Percentiles rank a stretch among this genome's conserved stretches.
Conservation (phyloP, 2,329 filamentous ascomycete genomes). For the Tolypocladium sp. region DNA sequence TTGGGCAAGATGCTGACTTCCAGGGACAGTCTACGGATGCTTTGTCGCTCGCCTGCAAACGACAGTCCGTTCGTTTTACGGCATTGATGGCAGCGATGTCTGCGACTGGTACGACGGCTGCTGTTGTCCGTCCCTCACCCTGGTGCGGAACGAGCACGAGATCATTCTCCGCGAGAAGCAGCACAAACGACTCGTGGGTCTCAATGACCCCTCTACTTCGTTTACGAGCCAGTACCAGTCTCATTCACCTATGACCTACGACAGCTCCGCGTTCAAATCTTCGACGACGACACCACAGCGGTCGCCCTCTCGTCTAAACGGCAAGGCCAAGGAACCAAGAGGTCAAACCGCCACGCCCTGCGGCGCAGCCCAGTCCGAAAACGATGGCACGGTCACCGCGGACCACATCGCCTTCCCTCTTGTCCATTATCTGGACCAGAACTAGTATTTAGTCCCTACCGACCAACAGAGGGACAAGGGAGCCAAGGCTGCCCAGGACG, state of each 20-base stretch:
- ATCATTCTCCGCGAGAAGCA: conserved; percentile 18
- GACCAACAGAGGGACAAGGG: background rate
- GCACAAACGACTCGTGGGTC: conserved; percentile 3
- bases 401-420: conserved; percentile 1
- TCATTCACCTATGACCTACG: conserved; percentile 12
- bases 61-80: conserved; percentile 21
- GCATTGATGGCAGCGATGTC: conserved; percentile 15
- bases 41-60: conserved; percentile 18
- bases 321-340: background rate
- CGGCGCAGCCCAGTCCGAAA: background rate
- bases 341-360: background rate
- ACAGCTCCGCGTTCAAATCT: conserved; percentile 1
- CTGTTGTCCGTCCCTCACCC: conserved; percentile 16
- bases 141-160: conserved; percentile 21
- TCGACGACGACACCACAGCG: conserved; percentile 3
- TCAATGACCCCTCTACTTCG: conserved; percentile 2
- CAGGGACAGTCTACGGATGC: conserved; percentile 18
- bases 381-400: background rate
- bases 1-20: background rate
- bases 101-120: conserved; percentile 16
- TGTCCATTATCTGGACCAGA: conserved; percentile 5
- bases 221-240: conserved; percentile 11
- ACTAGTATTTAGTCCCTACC: conserved; percentile 9
- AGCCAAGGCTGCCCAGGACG: background rate
- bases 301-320: background rate